Base-by-base conservation (phyloP, 148 eudicot genomes). In the Rhododendron griersonianum region DNA sequence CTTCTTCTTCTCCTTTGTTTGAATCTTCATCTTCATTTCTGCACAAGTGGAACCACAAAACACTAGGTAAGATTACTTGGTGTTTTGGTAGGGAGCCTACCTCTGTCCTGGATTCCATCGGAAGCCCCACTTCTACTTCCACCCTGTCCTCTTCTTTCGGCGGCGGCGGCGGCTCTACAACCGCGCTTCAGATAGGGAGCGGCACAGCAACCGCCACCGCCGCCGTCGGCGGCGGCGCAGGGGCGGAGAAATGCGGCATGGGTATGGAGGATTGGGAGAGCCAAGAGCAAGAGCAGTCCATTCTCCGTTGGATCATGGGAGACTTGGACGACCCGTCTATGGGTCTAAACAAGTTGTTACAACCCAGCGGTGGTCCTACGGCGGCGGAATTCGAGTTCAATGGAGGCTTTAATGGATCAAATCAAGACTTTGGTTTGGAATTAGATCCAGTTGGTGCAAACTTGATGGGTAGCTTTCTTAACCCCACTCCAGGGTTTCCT, bases 181-280 rank as follows among this genome's bases (percentile, higher is more conserved):
- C 93, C 92, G 87, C 89, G 78, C 69, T 61, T 21, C 71, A 65
- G 11, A 71, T 48, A 51, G 76, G 78, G 78, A 23, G 47, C 89
- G 25, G 61, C 30, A 67, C 35, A 14, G 14, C 76, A 28, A 30
- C 76, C 76, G 39, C 18, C 16, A 1, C 37, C 75, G 35, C 33
- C 37, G 74, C 35, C 37, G 35, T 3, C 1, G 37, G 5, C 48
- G 87, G 41, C 82, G 61, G 74, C 47, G 84, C 67, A 1, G 92
- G 87, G 23, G 86, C 50, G 50, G 94, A 88, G 59, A 91, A 88
- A 85, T 89, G 90, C 28, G 92, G 90, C 4, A 28, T 14, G 41
- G 92, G 91, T 25, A 81, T 93, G 92, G 98, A 95, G 78, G 95
- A 95, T 15, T 96, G 99, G 99, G 98, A 93, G 74, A 87, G 88